These are phyloP conservation scores for Paecilomyces sp. DNA, from an alignment of 2,329 filamentous ascomycete genomes.

Conservation along the genomic window DNA sequence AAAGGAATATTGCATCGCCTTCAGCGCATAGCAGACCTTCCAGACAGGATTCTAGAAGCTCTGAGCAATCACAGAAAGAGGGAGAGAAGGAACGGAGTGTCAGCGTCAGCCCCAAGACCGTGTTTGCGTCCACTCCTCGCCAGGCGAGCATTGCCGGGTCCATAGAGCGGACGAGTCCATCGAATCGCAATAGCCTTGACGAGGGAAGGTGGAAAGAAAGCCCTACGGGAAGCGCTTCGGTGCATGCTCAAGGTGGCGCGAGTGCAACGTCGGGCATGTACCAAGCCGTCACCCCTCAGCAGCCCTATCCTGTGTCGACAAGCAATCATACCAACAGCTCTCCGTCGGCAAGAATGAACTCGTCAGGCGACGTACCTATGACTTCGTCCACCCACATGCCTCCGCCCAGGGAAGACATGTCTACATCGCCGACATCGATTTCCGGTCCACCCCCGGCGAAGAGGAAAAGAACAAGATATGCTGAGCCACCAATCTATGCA, in stretches of 20 bases:
- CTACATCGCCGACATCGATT: slow-evolving; percentile 9
- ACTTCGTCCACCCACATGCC: background rate
- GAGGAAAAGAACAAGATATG: slow-evolving; percentile 44
- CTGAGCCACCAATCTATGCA: slow-evolving; percentile 48
- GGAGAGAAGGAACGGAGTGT: slow-evolving; percentile 62
- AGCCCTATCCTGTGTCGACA: slow-evolving; percentile 7
- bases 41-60: slow-evolving; percentile 36
- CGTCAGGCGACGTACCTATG: slow-evolving; percentile 9
- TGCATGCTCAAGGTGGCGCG: slow-evolving; percentile 9
- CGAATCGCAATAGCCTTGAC: slow-evolving; percentile 17
- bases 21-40: slow-evolving; percentile 17
- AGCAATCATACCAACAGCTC: slow-evolving; percentile 22
- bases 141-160: slow-evolving; percentile 19
- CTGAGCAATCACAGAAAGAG: slow-evolving; percentile 27
- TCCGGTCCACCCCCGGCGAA: slow-evolving; percentile 32
- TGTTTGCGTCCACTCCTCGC: slow-evolving; percentile 19
- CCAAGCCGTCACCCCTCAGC: slow-evolving; percentile 6
- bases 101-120: slow-evolving; percentile 73
- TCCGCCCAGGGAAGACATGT: slow-evolving; percentile 18
- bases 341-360: slow-evolving; percentile 13
- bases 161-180: slow-evolving; percentile 17
- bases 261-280: slow-evolving; percentile 4
- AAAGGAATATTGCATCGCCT: slow-evolving; percentile 21
- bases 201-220: slow-evolving; percentile 22
- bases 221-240: slow-evolving; percentile 11